A percentile compares a stretch with the other conserved stretches of the same genome.
Evolutionary conservation across 176 grass and related monocot species (phyloP).

Genomic region (Coix lacrymajobi): DNA sequence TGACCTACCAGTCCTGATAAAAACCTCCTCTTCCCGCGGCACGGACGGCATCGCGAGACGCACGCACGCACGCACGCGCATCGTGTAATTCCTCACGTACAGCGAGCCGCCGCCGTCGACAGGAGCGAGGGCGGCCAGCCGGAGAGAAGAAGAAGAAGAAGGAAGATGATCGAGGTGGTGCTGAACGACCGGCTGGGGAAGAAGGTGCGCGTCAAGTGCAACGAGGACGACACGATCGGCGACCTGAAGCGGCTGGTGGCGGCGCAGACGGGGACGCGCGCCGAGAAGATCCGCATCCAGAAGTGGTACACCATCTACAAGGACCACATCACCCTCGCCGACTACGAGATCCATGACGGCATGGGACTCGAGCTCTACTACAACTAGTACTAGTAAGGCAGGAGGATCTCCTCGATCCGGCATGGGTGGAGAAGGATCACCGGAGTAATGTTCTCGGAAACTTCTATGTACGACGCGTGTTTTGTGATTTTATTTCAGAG

Average conservation of each 20-base stretch:
- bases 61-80: background rate
- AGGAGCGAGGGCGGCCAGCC: background rate
- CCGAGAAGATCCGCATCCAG: constrained; percentile 87
- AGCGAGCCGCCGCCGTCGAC: background rate
- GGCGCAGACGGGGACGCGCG: constrained; percentile 67
- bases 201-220: constrained; percentile 90
- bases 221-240: constrained; percentile 77
- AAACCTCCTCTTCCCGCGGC: background rate
- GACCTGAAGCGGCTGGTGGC: constrained; percentile 83
- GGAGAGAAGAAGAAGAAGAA: constrained; percentile 7
- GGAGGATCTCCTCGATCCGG: background rate
- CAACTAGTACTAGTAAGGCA: constrained; percentile 20
- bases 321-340: constrained; percentile 82
- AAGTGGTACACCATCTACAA: constrained; percentile 93
- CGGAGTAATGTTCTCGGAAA: background rate
- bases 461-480: background rate
- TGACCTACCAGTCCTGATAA: background rate
- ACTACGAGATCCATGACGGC: constrained; percentile 85
- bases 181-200: constrained; percentile 86
- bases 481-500: background rate
- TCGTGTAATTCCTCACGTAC: background rate
- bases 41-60: background rate
- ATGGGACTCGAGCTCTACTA: constrained; percentile 92
- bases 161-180: constrained; percentile 87
- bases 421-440: background rate